phyloP scores from a whole-genome alignment of 768 basidiomycete species.

The Macrolepiota fuliginosa region DNA sequence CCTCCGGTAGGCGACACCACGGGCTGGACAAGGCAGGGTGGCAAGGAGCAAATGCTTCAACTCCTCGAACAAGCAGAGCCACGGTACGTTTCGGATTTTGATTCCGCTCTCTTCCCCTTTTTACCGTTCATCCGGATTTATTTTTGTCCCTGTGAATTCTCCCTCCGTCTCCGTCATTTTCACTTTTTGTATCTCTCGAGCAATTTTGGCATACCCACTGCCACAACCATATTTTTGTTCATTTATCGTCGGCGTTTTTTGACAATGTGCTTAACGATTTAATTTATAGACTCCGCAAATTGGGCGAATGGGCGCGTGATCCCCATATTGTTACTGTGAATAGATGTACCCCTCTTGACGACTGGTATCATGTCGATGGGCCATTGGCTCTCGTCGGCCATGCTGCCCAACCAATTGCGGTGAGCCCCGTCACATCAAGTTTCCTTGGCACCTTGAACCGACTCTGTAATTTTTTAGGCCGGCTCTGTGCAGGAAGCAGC shows the following conservation, averaged over 20 bases:
- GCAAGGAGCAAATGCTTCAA: neutral
- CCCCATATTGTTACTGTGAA: constrained; percentile 8
- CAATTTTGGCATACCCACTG: neutral
- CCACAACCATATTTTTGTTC: neutral
- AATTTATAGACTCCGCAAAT: constrained; percentile 3
- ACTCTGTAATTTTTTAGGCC: neutral
- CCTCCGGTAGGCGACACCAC: constrained; percentile 1
- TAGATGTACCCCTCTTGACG: neutral
- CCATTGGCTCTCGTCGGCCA: constrained; percentile 8
- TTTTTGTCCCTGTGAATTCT: neutral
- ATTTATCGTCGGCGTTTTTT: neutral
- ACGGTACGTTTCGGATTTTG: constrained; percentile 5
- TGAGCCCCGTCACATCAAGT: neutral
- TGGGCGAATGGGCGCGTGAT: constrained; percentile 10
- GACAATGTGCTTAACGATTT: neutral
- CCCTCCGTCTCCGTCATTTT: neutral
- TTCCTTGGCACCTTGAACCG: neutral
- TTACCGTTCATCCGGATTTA: neutral
- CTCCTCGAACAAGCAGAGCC: constrained; percentile 5
- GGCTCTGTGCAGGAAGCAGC: constrained; percentile 11
- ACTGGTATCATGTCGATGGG: constrained; percentile 11
- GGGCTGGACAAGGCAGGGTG: neutral
- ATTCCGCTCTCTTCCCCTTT: neutral
- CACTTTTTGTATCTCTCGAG: neutral
- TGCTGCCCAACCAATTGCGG: constrained; percentile 10